phyloP scores from a whole-genome alignment of 2,329 filamentous ascomycete genomes.

The Ceratocystiopsis sp. region DNA sequence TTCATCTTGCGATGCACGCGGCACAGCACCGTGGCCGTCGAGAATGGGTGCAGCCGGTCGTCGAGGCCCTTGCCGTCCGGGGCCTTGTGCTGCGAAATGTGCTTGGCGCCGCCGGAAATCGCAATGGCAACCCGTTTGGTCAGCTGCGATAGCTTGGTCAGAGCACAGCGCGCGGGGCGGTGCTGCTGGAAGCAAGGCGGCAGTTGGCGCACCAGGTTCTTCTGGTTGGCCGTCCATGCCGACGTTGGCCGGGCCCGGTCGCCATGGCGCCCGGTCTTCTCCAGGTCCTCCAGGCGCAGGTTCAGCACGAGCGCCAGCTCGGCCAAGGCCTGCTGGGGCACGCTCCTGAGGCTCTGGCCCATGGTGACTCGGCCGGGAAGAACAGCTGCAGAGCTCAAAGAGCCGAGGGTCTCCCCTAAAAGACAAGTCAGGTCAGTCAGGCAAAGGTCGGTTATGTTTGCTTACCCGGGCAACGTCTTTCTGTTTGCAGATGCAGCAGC shows the following conservation, averaged over 20 bases:
- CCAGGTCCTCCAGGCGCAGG: constrained; percentile 2
- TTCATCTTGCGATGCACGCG: constrained; percentile 9
- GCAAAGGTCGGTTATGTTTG: no score
- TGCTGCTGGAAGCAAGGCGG: not conserved
- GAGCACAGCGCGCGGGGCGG: constrained; percentile 17
- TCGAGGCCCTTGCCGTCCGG: constrained; percentile 2
- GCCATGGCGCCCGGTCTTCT: not conserved
- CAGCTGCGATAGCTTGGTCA: constrained; percentile 16
- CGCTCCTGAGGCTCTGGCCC: not conserved
- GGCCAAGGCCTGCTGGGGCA: not conserved
- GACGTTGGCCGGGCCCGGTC: not conserved
- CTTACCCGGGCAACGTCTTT: no score
- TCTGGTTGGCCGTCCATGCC: constrained; percentile 6
- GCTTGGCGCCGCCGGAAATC: constrained; percentile 3
- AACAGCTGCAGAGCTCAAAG: no score
- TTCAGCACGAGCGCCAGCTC: constrained; percentile 4
- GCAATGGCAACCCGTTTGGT: constrained; percentile 4
- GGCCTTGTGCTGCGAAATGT: constrained; percentile 4
- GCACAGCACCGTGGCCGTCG: constrained; percentile 10
- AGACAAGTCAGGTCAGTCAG: no score
- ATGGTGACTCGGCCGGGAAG: not conserved
- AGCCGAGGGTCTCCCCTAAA: no score
- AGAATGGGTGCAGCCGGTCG: not conserved
- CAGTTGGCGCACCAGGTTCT: constrained; percentile 2
- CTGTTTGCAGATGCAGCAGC: no score